A percentile compares a stretch with the other conserved stretches of the same genome.
Evolutionary conservation across 1,284 basidiomycete genomes (phyloP).

Genomic region (Leccinum pachyderme): DNA sequence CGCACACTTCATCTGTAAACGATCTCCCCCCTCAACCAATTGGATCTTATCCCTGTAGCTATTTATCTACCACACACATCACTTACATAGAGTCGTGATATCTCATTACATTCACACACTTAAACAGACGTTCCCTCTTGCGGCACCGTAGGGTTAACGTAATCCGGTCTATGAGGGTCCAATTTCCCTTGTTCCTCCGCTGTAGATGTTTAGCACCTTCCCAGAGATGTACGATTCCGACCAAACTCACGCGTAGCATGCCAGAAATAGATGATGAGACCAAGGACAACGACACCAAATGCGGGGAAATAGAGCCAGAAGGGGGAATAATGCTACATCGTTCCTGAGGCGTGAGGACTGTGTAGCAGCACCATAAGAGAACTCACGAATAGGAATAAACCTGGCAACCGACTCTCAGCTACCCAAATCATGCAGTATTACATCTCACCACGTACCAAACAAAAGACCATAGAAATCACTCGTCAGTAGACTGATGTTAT

Average conservation of each 20-base stretch:
- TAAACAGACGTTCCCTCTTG: conserved; percentile 21
- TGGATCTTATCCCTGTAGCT: conserved; percentile 33
- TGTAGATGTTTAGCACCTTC: conserved; percentile 29
- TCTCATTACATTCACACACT: neutral
- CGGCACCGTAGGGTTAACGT: conserved; percentile 43
- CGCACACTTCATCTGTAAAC: conserved; percentile 16
- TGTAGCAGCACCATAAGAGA: conserved; percentile 1
- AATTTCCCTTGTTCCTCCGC: conserved; percentile 75
- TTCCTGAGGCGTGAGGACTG: conserved; percentile 14
- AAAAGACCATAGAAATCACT: conserved; percentile 84
- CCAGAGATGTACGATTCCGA: conserved; percentile 1
- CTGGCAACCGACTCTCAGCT: conserved; percentile 34
- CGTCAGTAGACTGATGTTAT: conserved; percentile 78
- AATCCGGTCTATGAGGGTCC: conserved; percentile 59
- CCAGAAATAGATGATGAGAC: conserved; percentile 83
- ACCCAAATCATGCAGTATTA: neutral
- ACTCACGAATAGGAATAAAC: conserved; percentile 66
- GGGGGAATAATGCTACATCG: conserved; percentile 64
- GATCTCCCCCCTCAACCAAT: conserved; percentile 25
- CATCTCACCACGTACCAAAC: conserved; percentile 53
- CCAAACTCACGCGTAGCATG: conserved; percentile 64
- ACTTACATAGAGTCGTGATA: neutral
- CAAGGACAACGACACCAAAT: conserved; percentile 65
- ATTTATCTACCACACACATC: neutral
- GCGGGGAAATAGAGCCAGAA: conserved; percentile 85